Evolutionary conservation across 2,329 filamentous ascomycete genomes (phyloP), one percentile per base, ranked within the genome.

Genomic region (Alternaria brassicicola): DNA sequence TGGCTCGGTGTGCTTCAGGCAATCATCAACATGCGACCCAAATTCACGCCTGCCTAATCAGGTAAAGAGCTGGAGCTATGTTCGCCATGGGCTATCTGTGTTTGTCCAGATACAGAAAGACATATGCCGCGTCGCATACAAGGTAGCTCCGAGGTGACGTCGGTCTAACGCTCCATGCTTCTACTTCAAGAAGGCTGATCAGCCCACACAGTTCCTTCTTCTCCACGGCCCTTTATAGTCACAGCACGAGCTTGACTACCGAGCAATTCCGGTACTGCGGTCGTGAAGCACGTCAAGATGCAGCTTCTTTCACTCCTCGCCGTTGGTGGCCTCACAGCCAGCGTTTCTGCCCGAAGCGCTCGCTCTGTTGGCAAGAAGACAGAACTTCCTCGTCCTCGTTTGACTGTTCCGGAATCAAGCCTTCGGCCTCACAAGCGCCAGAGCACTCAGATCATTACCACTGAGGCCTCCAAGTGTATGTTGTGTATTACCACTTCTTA

Each of bases 391-490:
- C 62, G 64, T 49, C 69, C 74, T n/a, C 63, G 71, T 41, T 57
- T 67, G 28, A 68, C 61, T 35, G 61, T 61, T 41, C 62, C 68
- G n/a, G 51, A 63, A 52, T 62, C 53, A 30, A 62, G 54, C 13
- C 48, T 62, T n/a, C 61, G 63, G 41, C 58, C 64, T 30, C 60
- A 61, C 36, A 71, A 70, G 65, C 71, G 73, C 26, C 57, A 62
- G 33, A 52, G 46, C 7, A 39, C 62, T 25, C 58, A 61, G 2
- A 71, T 81, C 23, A 77, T 82, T 55, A 77, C 77, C 2, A 79
- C 80, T 64, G 81, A 75, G 50, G 69, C 64, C 17, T 64, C 59
- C 15, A 67, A 69, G 54, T 61, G 66, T 67, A 52, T 26, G 57
- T 57, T 19, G 13, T 23, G 2, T 1, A n/a, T 3, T 25, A 3